These are phyloP conservation scores for Penicillium vulpinum DNA, from an alignment of 2,329 filamentous ascomycete genomes.

Conservation along the genomic window DNA sequence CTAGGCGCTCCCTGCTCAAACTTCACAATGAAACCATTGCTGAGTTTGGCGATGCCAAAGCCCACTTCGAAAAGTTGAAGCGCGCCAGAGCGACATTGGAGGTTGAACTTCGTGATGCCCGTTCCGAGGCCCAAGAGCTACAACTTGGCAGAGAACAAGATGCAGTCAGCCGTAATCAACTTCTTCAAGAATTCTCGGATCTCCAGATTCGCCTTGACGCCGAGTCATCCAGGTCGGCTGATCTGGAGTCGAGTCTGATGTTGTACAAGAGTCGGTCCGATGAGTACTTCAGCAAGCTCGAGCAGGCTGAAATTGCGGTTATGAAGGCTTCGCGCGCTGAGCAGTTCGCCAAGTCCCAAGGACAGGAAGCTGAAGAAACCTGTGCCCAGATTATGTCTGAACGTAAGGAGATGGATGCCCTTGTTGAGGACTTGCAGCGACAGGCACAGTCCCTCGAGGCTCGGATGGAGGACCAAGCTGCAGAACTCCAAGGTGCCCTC, in stretches of 20 bases:
- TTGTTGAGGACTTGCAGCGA: conserved; percentile 85
- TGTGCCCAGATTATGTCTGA: conserved; percentile 89
- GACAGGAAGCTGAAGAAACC: conserved; percentile 85
- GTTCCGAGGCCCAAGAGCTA: conserved; percentile 81
- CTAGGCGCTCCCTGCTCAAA: conserved; percentile 75
- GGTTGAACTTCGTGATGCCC: conserved; percentile 80
- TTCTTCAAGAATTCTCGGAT: conserved; percentile 89
- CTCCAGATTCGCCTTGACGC: conserved; percentile 89
- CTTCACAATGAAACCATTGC: conserved; percentile 82
- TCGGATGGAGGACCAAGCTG: conserved; percentile 84
- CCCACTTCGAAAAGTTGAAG: conserved; percentile 81
- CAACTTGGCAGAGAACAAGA: conserved; percentile 79
- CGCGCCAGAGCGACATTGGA: conserved; percentile 77
- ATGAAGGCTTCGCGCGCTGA: conserved; percentile 89
- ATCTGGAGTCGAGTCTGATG: conserved; percentile 78
- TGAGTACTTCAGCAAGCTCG: conserved; percentile 95
- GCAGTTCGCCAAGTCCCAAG: conserved; percentile 88
- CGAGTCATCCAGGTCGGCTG: conserved; percentile 79
- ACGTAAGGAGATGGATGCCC: conserved; percentile 82
- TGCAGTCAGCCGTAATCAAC: conserved; percentile 78
- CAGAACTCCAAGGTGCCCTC: conserved; percentile 79
- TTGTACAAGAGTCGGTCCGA: conserved; percentile 91
- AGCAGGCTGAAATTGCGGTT: conserved; percentile 94
- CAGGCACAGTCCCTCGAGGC: conserved; percentile 89
- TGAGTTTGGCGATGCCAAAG: conserved; percentile 83